Percentiles rank a stretch among this genome's conserved stretches.
These are phyloP conservation scores for Blastobotrys apis DNA, from an alignment of 1,139 yeast species.

Conservation along the genomic window DNA sequence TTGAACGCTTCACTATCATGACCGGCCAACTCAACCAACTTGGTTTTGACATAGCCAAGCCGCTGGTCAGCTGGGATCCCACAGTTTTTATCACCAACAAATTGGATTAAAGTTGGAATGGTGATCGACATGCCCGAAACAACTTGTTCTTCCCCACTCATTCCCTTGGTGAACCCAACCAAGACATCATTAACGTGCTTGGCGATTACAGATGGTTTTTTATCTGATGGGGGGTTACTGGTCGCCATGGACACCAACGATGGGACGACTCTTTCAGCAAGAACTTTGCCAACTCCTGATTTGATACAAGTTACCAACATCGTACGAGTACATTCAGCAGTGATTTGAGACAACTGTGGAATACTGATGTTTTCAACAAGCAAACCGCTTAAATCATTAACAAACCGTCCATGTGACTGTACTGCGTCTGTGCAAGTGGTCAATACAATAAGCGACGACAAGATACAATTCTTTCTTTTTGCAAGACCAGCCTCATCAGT, in stretches of 20 bases:
- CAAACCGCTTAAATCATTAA: slow-evolving; percentile 38
- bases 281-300: slow-evolving; percentile 27
- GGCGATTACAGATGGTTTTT: slow-evolving; percentile 17
- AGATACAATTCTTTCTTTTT: slow-evolving; percentile 43
- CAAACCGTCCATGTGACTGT: slow-evolving; percentile 37
- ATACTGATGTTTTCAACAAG: slow-evolving; percentile 38
- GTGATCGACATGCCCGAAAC: slow-evolving; percentile 42
- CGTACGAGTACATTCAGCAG: slow-evolving; percentile 56
- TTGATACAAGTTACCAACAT: slow-evolving; percentile 45
- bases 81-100: slow-evolving; percentile 31
- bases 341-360: slow-evolving; percentile 41
- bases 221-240: slow-evolving; percentile 17
- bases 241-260: slow-evolving; percentile 32
- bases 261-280: slow-evolving; percentile 41
- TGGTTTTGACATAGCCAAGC: slow-evolving; percentile 46
- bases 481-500: slow-evolving; percentile 39
- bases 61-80: slow-evolving; percentile 28
- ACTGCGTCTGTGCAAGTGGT: slow-evolving; percentile 50
- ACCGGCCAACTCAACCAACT: slow-evolving; percentile 49
- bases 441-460: slow-evolving; percentile 57
- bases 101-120: slow-evolving; percentile 49
- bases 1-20: slow-evolving; percentile 54
- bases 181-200: slow-evolving; percentile 54
- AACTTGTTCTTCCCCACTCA: slow-evolving; percentile 34
- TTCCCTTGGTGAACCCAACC: slow-evolving; percentile 44